phyloP scores from a whole-genome alignment of 306 rosid genomes.

The Echinosophora koreensis region DNA sequence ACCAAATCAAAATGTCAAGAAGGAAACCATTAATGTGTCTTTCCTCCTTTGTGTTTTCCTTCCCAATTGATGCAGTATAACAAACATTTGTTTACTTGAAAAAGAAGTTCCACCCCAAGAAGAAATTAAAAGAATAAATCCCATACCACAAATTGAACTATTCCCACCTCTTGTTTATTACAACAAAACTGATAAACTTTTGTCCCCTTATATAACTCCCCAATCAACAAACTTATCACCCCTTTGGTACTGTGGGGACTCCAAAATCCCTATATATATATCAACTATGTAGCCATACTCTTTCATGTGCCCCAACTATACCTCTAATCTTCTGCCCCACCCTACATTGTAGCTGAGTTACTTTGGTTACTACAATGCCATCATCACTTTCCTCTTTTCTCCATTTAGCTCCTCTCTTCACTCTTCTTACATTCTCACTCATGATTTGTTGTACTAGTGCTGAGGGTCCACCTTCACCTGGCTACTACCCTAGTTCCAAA shows the following conservation, averaged over 20 bases:
- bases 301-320: constrained; percentile 34
- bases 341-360: constrained; percentile 54
- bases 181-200: constrained; percentile 42
- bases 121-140: constrained; percentile 31
- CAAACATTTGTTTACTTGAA: constrained; percentile 25
- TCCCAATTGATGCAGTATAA: constrained; percentile 16
- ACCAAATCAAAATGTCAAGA: constrained; percentile 32
- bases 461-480: constrained; percentile 84
- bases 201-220: constrained; percentile 51
- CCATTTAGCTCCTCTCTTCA: constrained; percentile 52
- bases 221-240: constrained; percentile 52
- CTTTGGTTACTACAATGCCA: constrained; percentile 49
- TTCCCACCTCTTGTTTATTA: constrained; percentile 32
- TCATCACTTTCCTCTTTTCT: constrained; percentile 38
- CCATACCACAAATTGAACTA: constrained; percentile 20
- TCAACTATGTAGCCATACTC: constrained; percentile 40
- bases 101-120: constrained; percentile 32
- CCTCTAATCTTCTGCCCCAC: constrained; percentile 42
- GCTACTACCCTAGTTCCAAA: constrained; percentile 71
- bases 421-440: constrained; percentile 45
- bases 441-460: constrained; percentile 51
- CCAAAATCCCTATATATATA: constrained; percentile 60
- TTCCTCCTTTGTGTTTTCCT: constrained; percentile 35
- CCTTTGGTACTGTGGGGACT: constrained; percentile 49
- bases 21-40: constrained; percentile 13